phyloP scores from a whole-genome alignment of 805 yeast species.

The Kuraishia ogatae region DNA sequence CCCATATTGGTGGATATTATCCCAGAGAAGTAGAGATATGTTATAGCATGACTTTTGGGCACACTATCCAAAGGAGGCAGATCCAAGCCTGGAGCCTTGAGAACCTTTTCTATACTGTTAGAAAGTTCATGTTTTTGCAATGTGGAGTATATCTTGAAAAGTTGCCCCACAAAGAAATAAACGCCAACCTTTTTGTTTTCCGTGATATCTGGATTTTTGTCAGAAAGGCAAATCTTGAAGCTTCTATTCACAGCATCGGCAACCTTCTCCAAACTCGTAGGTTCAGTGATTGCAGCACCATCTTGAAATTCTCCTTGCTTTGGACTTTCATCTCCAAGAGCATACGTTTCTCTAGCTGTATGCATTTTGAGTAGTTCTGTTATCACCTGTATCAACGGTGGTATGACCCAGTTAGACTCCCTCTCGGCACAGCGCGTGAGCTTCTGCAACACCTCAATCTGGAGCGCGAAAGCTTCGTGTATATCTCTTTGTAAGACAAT shows the following conservation, averaged over 20 bases:
- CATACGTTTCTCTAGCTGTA: not conserved
- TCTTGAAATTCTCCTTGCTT: slow-evolving; percentile 3
- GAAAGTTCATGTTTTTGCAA: slow-evolving; percentile 66
- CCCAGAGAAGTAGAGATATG: slow-evolving; percentile 64
- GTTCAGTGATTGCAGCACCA: not conserved
- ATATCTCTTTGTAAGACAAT: slow-evolving; percentile 25
- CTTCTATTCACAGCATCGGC: slow-evolving; percentile 48
- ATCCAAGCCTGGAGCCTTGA: slow-evolving; percentile 36
- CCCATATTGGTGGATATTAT: slow-evolving; percentile 57
- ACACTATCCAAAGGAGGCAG: slow-evolving; percentile 40
- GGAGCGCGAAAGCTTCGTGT: slow-evolving; percentile 22
- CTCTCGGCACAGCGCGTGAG: slow-evolving; percentile 45
- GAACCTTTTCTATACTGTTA: slow-evolving; percentile 62
- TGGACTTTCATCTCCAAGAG: slow-evolving; percentile 12
- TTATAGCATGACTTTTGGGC: slow-evolving; percentile 45
- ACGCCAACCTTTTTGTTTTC: slow-evolving; percentile 53
- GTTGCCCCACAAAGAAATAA: slow-evolving; percentile 60
- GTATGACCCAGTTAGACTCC: slow-evolving; percentile 44
- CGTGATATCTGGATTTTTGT: slow-evolving; percentile 45
- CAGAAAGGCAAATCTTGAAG: slow-evolving; percentile 72
- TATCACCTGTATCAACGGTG: slow-evolving; percentile 27
- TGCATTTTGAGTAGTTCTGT: not conserved
- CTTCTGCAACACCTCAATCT: slow-evolving; percentile 29
- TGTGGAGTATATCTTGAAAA: slow-evolving; percentile 62
- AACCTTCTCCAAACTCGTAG: slow-evolving; percentile 12